Conservation (phyloP, 345 rosid genomes). For the Noccaea bulbosa region DNA sequence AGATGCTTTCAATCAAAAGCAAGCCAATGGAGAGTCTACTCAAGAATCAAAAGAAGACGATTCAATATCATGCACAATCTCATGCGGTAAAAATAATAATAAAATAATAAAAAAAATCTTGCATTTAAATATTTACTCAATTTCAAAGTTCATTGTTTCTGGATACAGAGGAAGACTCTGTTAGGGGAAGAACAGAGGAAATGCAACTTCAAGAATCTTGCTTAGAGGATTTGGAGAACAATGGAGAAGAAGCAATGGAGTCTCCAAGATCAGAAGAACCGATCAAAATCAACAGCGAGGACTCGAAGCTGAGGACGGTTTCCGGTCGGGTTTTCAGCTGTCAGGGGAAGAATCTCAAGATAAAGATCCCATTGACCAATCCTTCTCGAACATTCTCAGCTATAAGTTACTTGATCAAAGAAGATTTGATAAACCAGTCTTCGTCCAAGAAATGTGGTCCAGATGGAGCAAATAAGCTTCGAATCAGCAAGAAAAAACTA, state of each 20-base stretch:
- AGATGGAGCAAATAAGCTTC: conserved; percentile 63
- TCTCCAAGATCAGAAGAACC: conserved; percentile 54
- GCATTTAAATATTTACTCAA: not conserved
- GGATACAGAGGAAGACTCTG: conserved; percentile 70
- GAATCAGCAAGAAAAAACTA: conserved; percentile 80
- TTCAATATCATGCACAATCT: conserved; percentile 77
- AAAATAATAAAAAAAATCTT: not conserved
- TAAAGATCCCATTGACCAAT: conserved; percentile 84
- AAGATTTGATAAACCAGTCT: conserved; percentile 69
- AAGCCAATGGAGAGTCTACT: conserved; percentile 50
- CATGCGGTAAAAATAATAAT: conserved; percentile 73
- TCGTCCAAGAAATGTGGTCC: conserved; percentile 63
- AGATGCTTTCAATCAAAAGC: conserved; percentile 59
- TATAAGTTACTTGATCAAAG: conserved; percentile 71
- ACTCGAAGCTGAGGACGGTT: conserved; percentile 50
- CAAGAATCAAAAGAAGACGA: conserved; percentile 72
- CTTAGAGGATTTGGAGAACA: conserved; percentile 51
- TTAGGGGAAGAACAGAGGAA: conserved; percentile 60
- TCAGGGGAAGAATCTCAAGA: conserved; percentile 81
- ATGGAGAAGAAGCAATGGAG: conserved; percentile 46
- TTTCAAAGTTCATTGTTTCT: not conserved
- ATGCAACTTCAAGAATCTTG: conserved; percentile 51
- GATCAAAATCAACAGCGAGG: conserved; percentile 52
- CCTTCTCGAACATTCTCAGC: conserved; percentile 89
- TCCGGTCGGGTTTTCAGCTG: conserved; percentile 61